These are phyloP conservation scores for Backusella sp. DNA, from an alignment of 192 early-diverging fungal genomes.

Conservation along the genomic window DNA sequence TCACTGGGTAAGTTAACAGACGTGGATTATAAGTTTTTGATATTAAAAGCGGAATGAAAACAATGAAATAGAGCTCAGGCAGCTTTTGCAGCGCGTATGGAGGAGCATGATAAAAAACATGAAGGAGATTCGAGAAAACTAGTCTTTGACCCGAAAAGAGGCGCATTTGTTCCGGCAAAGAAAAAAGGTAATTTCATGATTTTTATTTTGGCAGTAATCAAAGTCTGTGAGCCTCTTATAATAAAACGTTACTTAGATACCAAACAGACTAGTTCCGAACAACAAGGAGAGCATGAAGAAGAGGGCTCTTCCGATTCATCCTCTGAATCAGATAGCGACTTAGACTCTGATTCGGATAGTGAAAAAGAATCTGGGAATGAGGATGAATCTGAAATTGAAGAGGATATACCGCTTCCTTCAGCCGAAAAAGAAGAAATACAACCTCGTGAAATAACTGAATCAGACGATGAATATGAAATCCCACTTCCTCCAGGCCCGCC, in stretches of 20 bases:
- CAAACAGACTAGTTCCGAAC: background rate
- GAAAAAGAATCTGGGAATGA: background rate
- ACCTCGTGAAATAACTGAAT: slow-evolving; percentile 12
- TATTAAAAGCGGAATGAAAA: background rate
- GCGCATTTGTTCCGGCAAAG: slow-evolving; percentile 31
- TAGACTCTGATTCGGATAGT: slow-evolving; percentile 11
- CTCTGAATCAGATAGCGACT: background rate
- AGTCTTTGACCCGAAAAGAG: slow-evolving; percentile 35
- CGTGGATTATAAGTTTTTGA: background rate
- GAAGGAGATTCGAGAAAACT: slow-evolving; percentile 28
- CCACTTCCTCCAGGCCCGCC: slow-evolving; percentile 41
- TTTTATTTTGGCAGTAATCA: background rate
- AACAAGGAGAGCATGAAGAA: background rate
- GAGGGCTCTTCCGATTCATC: slow-evolving; percentile 7
- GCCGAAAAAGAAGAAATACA: background rate
- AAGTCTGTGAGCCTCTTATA: background rate
- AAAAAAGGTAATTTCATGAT: slow-evolving; percentile 13
- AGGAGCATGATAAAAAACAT: slow-evolving; percentile 9
- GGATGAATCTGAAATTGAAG: background rate
- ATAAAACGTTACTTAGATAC: background rate
- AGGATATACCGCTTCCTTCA: background rate
- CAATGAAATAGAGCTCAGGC: slow-evolving; percentile 15
- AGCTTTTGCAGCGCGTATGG: slow-evolving; percentile 21
- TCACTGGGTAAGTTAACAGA: slow-evolving; percentile 14
- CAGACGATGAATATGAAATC: slow-evolving; percentile 31